These are phyloP conservation scores for Colletotrichum sp. DNA, from an alignment of 2,329 filamentous ascomycete species.

Conservation along the genomic window DNA sequence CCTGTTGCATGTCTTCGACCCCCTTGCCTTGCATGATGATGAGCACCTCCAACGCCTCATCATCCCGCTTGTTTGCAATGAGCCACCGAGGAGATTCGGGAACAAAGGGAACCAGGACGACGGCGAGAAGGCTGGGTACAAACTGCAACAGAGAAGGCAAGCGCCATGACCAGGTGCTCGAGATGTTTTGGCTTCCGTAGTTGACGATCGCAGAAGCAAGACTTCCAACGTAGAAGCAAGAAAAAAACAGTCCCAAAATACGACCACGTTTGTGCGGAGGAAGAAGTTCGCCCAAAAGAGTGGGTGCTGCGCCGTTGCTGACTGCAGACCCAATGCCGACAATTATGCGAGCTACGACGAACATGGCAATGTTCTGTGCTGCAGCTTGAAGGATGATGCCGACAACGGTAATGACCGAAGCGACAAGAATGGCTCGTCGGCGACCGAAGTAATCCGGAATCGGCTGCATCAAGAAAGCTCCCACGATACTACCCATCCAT, in stretches of 20 bases:
- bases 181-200: slow-evolving; percentile 35
- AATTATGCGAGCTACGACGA: slow-evolving; percentile 50
- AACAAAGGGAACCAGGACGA: slow-evolving; percentile 20
- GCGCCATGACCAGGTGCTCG: slow-evolving; percentile 40
- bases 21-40: slow-evolving; percentile 46
- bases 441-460: slow-evolving; percentile 48
- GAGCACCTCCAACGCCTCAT: slow-evolving; percentile 37
- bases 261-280: slow-evolving; percentile 29
- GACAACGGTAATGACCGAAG: slow-evolving; percentile 43
- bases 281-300: slow-evolving; percentile 56
- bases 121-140: slow-evolving; percentile 29
- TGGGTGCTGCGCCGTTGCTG: slow-evolving; percentile 46
- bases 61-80: slow-evolving; percentile 31
- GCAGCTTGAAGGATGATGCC: slow-evolving; percentile 51
- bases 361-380: slow-evolving; percentile 57
- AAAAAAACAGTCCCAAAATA: slow-evolving; percentile 22
- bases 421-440: slow-evolving; percentile 43
- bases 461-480: slow-evolving; percentile 45
- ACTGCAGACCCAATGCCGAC: slow-evolving; percentile 50
- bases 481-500: slow-evolving; percentile 56
- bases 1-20: slow-evolving; percentile 26
- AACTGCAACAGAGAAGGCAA: slow-evolving; percentile 37
- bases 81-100: slow-evolving; percentile 37
- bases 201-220: slow-evolving; percentile 31
- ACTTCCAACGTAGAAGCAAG: slow-evolving; percentile 33